These are phyloP conservation scores for Colletotrichum sp. DNA, from an alignment of 2,329 filamentous ascomycete genomes.

Conservation along the genomic window DNA sequence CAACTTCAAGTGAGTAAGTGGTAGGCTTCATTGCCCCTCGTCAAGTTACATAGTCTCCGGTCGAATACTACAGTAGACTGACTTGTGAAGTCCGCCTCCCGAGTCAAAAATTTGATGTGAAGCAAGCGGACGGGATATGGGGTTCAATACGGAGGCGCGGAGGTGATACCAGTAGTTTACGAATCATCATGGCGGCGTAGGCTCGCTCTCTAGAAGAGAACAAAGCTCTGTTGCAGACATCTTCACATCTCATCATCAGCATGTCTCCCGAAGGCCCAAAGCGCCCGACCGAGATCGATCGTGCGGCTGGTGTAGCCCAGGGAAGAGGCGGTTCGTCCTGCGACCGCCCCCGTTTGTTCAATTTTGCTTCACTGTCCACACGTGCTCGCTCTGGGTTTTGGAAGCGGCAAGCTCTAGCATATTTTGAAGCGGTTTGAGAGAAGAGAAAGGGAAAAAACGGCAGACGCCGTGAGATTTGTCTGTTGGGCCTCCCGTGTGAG, in stretches of 20 bases:
- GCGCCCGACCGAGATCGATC: slow-evolving; percentile 27
- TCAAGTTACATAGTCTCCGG: neutral
- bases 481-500: neutral
- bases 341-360: slow-evolving; percentile 38
- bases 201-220: too few relatives aligned
- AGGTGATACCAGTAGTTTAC: neutral
- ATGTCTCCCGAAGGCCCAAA: slow-evolving; percentile 29
- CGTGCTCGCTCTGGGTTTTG: slow-evolving; percentile 62
- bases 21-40: neutral
- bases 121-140: neutral
- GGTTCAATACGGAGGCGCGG: neutral
- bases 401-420: slow-evolving; percentile 72
- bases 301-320: slow-evolving; percentile 22
- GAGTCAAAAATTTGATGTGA: slow-evolving; percentile 36
- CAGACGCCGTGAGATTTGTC: neutral
- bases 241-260: neutral
- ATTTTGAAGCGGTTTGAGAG: slow-evolving; percentile 55
- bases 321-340: slow-evolving; percentile 28
- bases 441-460: neutral
- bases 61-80: neutral
- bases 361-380: slow-evolving; percentile 75
- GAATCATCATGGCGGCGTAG: too few relatives aligned
- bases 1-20: slow-evolving; percentile 64
- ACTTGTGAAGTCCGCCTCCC: slow-evolving; percentile 29
- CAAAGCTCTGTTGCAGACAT: too few relatives aligned